Base-by-base conservation (phyloP, 306 rosid genomes). In the Neltuma alba region DNA sequence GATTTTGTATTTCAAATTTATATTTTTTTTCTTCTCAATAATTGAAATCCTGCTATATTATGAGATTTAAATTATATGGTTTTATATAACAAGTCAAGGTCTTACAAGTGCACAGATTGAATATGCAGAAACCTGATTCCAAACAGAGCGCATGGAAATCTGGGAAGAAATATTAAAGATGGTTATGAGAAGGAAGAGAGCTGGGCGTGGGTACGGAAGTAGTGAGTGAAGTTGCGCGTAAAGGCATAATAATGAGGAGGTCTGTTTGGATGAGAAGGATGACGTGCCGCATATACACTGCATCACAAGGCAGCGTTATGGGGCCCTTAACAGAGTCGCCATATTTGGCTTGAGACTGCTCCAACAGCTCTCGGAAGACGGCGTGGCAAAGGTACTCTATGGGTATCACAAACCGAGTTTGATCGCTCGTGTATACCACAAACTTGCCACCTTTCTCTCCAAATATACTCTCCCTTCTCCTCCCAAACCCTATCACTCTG, bases 221-320 rank as follows among this genome's bases (percentile, higher is more conserved):
- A n/a, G n/a, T 12, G 54, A 47, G 54, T 15, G 6, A 67, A 67
- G 83, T 79, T 66, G 38, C 41, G 77, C 78, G 79, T 6, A 78
- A 76, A 5, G 74, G 78, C 9, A 0, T 6, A 6, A n/a, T n/a
- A n/a, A 45, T 42, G 23, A n/a, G 71, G 5, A 82, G 76, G 27
- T 65, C 83, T 42, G 77, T 34, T 70, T 62, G 83, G 77, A 85
- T 71, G 58, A 85, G 77, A 28, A 74, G 71, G 28, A 85, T 65
- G 2, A 36, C 42, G 38, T 79, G 71, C 28, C 79, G 62, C 76
- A 85, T 64, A 37, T 76, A 79, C 18, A 69, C 67, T 40, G 82
- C 80, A 77, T 85, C 86, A 85, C 88, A 85, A n/a, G 86, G 84
- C 64, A 85, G 74, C 23, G 47, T 71, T 38, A 85, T 70, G 1